These are phyloP conservation scores for Aureobasidium leucospermi DNA, from an alignment of 2,329 filamentous ascomycete species.

Conservation along the genomic window DNA sequence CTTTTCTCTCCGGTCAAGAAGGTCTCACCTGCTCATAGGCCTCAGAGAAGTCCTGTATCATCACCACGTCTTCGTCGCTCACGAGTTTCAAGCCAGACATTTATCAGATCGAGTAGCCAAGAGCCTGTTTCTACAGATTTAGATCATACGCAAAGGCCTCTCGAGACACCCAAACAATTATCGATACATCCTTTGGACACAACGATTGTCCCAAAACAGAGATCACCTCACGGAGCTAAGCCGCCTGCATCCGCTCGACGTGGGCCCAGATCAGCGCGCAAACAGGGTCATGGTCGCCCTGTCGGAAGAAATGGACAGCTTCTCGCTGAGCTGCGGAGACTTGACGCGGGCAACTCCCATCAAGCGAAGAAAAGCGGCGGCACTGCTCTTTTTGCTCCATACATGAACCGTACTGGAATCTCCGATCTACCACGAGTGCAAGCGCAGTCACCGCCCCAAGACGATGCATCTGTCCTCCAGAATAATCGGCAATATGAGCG, in stretches of 20 bases:
- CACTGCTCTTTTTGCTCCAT: slow-evolving; percentile 5
- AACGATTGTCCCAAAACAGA: not conserved
- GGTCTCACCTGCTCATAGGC: slow-evolving; percentile 8
- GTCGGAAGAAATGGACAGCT: slow-evolving; percentile 3
- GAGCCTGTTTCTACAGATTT: not conserved
- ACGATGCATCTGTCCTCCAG: not conserved
- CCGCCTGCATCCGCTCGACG: not conserved
- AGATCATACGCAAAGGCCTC: not conserved
- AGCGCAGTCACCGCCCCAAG: not conserved
- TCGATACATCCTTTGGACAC: not conserved
- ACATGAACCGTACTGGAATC: slow-evolving; percentile 16
- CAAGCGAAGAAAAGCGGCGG: not conserved
- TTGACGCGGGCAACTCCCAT: not conserved
- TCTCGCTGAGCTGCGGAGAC: not conserved
- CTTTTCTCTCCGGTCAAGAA: slow-evolving; percentile 31
- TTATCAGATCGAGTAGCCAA: slow-evolving; percentile 17
- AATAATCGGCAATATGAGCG: not conserved
- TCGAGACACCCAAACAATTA: not conserved
- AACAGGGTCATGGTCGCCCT: not conserved
- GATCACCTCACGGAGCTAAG: not conserved
- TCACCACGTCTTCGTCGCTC: slow-evolving; percentile 20
- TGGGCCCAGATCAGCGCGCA: not conserved
- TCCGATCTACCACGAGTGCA: slow-evolving; percentile 2
- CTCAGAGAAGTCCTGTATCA: slow-evolving; percentile 16
- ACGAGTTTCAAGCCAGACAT: slow-evolving; percentile 29